Evolutionary conservation across 192 early-diverging fungal genomes (phyloP).

Genomic region (Umbelopsis ramanniana): DNA sequence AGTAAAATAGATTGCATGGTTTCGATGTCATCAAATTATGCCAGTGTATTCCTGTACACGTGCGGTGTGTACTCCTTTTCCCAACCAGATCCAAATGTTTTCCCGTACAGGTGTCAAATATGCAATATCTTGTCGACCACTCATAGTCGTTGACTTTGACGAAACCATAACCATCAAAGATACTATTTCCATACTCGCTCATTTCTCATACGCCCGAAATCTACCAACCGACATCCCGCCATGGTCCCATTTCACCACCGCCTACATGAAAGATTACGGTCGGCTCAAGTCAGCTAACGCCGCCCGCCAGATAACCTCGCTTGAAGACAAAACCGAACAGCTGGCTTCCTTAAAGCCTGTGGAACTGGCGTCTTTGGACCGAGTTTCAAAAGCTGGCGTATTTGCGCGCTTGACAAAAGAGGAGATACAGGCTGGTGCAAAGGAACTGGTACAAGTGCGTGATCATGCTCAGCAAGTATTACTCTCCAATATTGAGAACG

Average conservation of each 20-base stretch:
- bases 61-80: not conserved
- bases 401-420: constrained; percentile 1
- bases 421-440: constrained; percentile 1
- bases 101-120: not conserved
- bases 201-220: not conserved
- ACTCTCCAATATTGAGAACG: not conserved
- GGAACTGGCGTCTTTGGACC: not conserved
- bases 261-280: constrained; percentile 24
- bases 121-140: constrained; percentile 12
- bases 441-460: not conserved
- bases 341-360: not conserved
- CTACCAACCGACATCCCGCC: constrained; percentile 1
- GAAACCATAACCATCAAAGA: constrained; percentile 29
- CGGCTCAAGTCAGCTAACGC: not conserved
- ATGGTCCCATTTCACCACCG: constrained; percentile 24
- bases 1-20: not conserved
- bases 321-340: not conserved
- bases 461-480: not conserved
- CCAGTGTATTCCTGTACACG: not conserved
- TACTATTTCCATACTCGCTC: constrained; percentile 22
- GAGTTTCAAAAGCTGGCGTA: constrained; percentile 2
- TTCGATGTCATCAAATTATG: not conserved
- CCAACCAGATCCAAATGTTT: not conserved
- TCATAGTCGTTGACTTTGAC: constrained; percentile 30
- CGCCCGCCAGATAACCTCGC: not conserved